Base-by-base conservation (phyloP, 345 rosid genomes). In the Kernera saxatilis region DNA sequence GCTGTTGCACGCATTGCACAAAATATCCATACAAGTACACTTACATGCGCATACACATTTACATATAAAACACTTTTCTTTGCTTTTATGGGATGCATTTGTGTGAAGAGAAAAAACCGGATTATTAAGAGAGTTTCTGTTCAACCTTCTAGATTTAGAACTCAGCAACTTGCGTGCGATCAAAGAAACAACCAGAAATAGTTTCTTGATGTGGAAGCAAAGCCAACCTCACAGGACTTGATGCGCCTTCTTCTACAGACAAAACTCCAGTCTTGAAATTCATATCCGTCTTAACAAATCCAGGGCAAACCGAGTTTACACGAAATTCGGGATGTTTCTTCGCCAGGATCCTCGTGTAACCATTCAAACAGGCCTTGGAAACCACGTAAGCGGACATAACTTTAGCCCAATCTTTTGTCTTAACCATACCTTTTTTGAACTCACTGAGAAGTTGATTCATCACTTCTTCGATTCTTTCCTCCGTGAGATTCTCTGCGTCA, bases 271-370 rank as follows among this genome's bases (percentile, higher is more conserved):
- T 67, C 22, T 69, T 78, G 43, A 12, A 50, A 67, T 27, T 87
- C 0, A 74, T 19, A 37, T 87, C 86, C 1, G 82, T 83, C 57
- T 80, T 83, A 44, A 80, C 87, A 75, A 48, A 73, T 58, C 86
- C 87, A 23, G 86, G 88, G 65, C 86, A 87, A 22, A 82, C 86
- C 12, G 79, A 33, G 55, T 84, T 83, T 61, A 81, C 67, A 9
- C 74, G 26, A 19, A 80, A 46, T 12, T 49, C 44, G 0, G 83
- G 73, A 52, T 80, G 67, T 63, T 71, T 78, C 60, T 79, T 83
- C 3, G 88, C 81, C 46, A 82, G 22, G 63, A 83, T 64, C 76
- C 85, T 76, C 17, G 84, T 81, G 82, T 84, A 73, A 59, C 78
- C 77, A 41, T 81, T 81, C 76, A 82, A 52, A 14, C 76, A 58